Base-by-base conservation (phyloP, 2,329 filamentous ascomycete species). In the Albophoma yamanashiensis region DNA sequence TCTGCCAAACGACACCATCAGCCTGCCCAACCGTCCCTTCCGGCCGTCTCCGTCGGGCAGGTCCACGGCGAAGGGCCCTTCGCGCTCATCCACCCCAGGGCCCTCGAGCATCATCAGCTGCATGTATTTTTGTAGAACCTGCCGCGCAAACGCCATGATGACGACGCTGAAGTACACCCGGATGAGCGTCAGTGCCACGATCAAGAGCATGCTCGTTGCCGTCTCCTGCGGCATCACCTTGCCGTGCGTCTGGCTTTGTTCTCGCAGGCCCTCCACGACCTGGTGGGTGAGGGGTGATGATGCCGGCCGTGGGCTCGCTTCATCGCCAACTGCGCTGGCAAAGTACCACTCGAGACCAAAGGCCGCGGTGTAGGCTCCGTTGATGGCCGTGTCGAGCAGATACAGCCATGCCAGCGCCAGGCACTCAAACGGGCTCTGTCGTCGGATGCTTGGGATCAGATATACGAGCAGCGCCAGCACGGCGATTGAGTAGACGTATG, bases 321-420 rank as follows among this genome's bases (percentile, higher is more conserved):
- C 56, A 74, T 85, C 65, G 74, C 64, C 77, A 34, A 77, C 76
- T 22, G 85, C 83, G 14, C 80, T 75, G 80, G 85, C 82, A 62
- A 93, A 79, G 75, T 95, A 96, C 92, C 92, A 97, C 57, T 87
- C 85, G 59, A 91, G 77, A 47, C 89, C 91, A 70, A 97, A 97
- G 11, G 88, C 83, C 55, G 85, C 81, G 0, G 92, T 96, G 76
- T 93, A 96, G 2, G 84, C 82, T 25, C 86, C 85, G 74, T 95
- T 97, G 73, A 95, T 82, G 58, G 89, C 69, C 12, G 89, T 91
- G 75, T 97, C 92, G 67, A 96, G 71, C 15, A 90, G 79, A 73
- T 96, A 96, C 59, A 96, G 79, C 82, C 91, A 96, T 4, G 91
- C 91, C 58, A 97, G 84, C 2, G 86, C 83, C 34, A 97, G 80